Percentiles rank a stretch among this genome's conserved stretches.
Conservation (phyloP, 306 rosid genomes). For the Crataegus laevigata region DNA sequence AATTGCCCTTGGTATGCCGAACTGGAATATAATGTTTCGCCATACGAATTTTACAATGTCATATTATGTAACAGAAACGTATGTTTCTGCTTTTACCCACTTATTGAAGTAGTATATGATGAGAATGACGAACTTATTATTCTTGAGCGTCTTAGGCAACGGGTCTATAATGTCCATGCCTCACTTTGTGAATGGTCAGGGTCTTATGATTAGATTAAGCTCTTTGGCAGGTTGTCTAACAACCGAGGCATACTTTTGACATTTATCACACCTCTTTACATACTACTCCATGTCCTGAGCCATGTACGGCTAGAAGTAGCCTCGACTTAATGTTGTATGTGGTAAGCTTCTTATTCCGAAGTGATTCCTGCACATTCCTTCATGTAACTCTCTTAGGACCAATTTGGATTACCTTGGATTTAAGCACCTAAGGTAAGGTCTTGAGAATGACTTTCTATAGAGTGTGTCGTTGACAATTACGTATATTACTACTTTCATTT, state of each 20-base stretch:
- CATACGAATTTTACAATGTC: neutral
- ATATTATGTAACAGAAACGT: fast-evolving
- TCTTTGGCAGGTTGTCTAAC: neutral
- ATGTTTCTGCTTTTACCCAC: neutral
- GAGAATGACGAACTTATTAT: neutral
- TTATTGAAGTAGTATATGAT: neutral
- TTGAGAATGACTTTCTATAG: neutral
- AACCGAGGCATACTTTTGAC: neutral
- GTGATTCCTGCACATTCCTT: neutral
- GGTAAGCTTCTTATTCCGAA: neutral
- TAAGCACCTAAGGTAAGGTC: neutral
- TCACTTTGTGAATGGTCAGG: neutral
- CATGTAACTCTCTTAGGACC: neutral
- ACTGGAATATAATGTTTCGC: no score
- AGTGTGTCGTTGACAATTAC: fast-evolving
- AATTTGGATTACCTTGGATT: fast-evolving
- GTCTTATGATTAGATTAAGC: fast-evolving
- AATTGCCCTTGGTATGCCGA: no score
- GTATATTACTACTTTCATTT: neutral
- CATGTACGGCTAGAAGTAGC: neutral
- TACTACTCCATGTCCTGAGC: neutral
- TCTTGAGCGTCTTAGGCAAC: fast-evolving
- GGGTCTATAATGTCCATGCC: neutral
- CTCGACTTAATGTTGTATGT: neutral
- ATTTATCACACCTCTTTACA: neutral